These are phyloP conservation scores for Rhodotorula sp. DNA, from an alignment of 1,284 basidiomycete species.

Conservation along the genomic window DNA sequence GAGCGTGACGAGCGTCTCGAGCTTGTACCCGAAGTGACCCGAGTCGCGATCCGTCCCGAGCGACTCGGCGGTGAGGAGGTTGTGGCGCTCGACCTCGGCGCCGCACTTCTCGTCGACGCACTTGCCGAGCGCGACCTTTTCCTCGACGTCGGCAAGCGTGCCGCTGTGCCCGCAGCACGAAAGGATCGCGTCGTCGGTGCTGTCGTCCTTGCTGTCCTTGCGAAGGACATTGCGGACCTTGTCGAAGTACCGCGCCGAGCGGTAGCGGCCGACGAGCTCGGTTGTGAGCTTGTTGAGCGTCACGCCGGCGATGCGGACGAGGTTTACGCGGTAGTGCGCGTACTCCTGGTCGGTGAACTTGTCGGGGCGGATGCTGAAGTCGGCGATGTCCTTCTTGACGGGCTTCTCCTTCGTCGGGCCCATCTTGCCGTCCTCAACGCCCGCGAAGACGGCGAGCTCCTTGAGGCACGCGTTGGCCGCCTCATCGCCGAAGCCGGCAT, in stretches of 20 bases:
- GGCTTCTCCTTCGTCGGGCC: neutral
- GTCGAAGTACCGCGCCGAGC: constrained; percentile 85
- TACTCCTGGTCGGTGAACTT: neutral
- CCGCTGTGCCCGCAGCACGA: constrained; percentile 89
- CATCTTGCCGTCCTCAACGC: constrained; percentile 63
- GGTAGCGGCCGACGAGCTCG: constrained; percentile 82
- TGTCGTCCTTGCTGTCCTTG: constrained; percentile 34
- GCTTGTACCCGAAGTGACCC: constrained; percentile 82
- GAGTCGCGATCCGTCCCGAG: constrained; percentile 80
- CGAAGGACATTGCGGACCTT: constrained; percentile 84
- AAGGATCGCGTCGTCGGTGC: constrained; percentile 65
- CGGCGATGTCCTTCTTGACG: neutral
- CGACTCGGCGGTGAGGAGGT: constrained; percentile 77
- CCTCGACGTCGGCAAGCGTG: constrained; percentile 70
- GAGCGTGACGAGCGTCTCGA: constrained; percentile 78
- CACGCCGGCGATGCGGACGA: constrained; percentile 26
- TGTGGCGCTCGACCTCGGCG: constrained; percentile 57
- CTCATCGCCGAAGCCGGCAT: constrained; percentile 21
- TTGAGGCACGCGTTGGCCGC: constrained; percentile 62
- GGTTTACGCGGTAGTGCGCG: neutral
- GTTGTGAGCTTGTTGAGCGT: constrained; percentile 77
- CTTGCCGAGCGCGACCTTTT: constrained; percentile 29
- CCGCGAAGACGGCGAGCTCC: constrained; percentile 63
- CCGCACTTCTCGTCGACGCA: constrained; percentile 28
- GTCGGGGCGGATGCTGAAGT: neutral